phyloP scores from a whole-genome alignment of 176 grass and related monocot species.

The Musa beccarii region DNA sequence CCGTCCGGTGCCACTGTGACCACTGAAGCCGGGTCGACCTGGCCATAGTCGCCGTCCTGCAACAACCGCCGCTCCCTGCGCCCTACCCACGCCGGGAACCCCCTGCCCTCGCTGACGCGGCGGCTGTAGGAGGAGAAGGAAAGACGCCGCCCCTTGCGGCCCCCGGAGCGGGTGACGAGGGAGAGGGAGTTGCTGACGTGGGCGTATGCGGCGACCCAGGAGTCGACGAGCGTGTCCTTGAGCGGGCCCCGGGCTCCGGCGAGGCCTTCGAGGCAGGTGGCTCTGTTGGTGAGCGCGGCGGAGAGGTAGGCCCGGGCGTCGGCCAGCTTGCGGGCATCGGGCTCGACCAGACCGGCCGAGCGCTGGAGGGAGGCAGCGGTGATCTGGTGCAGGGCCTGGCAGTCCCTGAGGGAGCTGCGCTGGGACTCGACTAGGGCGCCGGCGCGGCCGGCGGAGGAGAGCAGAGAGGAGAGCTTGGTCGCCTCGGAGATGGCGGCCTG shows the following conservation, averaged over 20 bases:
- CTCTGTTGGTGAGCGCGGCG: slow-evolving; percentile 12
- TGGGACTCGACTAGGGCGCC: slow-evolving; percentile 1
- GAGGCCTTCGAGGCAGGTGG: slow-evolving; percentile 20
- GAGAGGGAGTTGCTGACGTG: slow-evolving; percentile 25
- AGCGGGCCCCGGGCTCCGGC: neutral
- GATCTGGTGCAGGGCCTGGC: slow-evolving; percentile 5
- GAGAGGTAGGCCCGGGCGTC: slow-evolving; percentile 8
- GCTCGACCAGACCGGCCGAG: neutral
- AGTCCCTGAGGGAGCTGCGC: slow-evolving; percentile 14
- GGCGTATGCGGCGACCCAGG: slow-evolving; percentile 2
- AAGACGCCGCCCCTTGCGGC: neutral
- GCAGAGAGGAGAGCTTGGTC: slow-evolving; percentile 5
- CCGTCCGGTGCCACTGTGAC: slow-evolving; percentile 11
- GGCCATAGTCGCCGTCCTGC: neutral
- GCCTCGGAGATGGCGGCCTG: neutral
- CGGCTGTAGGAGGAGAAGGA: neutral
- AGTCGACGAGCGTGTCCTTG: neutral
- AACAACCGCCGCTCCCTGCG: neutral
- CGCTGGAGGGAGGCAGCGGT: neutral
- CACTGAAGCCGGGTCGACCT: neutral
- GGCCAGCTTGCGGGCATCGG: neutral
- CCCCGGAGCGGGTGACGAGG: slow-evolving; percentile 1
- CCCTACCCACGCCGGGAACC: slow-evolving; percentile 1
- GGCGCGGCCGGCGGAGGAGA: neutral
- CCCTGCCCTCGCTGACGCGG: too few species aligned